Evolutionary conservation across 495 filamentous ascomycete species (phyloP), one percentile per base, ranked within the genome.

Genomic region (Hypoxylon cercidicola): DNA sequence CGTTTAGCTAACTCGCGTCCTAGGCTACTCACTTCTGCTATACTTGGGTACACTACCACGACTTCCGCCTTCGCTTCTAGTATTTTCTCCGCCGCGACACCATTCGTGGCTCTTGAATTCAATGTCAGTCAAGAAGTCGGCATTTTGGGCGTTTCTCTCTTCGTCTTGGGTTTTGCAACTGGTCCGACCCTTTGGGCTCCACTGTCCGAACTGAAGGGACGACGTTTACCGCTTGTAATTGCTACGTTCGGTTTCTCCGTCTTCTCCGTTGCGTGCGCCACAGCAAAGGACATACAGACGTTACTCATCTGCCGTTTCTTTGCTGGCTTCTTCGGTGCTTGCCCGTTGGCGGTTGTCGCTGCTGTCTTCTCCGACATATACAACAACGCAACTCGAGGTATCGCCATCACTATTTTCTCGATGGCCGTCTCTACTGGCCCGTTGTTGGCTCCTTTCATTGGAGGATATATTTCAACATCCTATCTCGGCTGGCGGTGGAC

Each of bases 301-400:
- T 70, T 95, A 9, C 79, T 96, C 51, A 86, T 96, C 62, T 90
- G 86, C 65, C 89, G 93, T 20, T 97, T 96, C 80, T 96, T 92
- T 71, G 86, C 82, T 50, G 93, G 93, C 46, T 85, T 88, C 73
- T 87, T 83, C 65, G 92, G 90, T 30, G 88, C 90, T 40, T 90
- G 86, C 72, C 92, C 93, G 0, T 71, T 97, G 6, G 87, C 93
- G 18, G 87, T 96, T 44, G 93, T 96, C 0, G 93, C 88, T 3
- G 93, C 93, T 19, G 85, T 96, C 48, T 95, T 97, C 76, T 89
- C 90, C 1, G 93, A 97, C 73, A 91, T 96, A 81, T 96, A 92
- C 68, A 83, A 90, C 71, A 92, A 93, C 71, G 82, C 85, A 10
- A 86, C 87, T 7, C 84, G 93, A 57, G 93, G 93, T 47, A 76